A percentile compares a stretch with the other conserved stretches of the same genome.
Conservation (phyloP, 2,329 filamentous ascomycete genomes). For the Colletotrichum agaves region DNA sequence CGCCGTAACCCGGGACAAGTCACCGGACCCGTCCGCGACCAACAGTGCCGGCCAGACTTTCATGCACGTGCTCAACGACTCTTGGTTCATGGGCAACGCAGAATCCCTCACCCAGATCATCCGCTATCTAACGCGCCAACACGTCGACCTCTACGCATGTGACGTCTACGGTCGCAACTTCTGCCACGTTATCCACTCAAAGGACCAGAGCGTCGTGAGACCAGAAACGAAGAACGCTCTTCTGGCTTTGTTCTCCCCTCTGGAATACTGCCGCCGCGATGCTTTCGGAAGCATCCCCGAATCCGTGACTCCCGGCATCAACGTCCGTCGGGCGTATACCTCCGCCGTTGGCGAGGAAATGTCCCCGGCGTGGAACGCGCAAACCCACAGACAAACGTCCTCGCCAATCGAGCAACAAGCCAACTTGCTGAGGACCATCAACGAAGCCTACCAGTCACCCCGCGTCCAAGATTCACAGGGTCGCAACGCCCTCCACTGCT, state of each 20-base stretch:
- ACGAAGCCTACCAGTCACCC: slow-evolving; percentile 46
- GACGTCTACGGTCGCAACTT: slow-evolving; percentile 65
- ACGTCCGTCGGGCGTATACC: slow-evolving; percentile 38
- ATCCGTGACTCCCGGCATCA: slow-evolving; percentile 20
- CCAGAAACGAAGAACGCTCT: slow-evolving; percentile 46
- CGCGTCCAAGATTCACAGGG: slow-evolving; percentile 56
- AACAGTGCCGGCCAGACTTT: slow-evolving; percentile 62
- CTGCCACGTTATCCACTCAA: slow-evolving; percentile 56
- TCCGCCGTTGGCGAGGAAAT: slow-evolving; percentile 30
- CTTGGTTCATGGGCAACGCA: slow-evolving; percentile 47
- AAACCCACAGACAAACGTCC: neutral
- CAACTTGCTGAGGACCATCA: slow-evolving; percentile 51
- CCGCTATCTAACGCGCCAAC: slow-evolving; percentile 32
- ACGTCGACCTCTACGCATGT: slow-evolving; percentile 48
- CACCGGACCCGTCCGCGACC: slow-evolving; percentile 28
- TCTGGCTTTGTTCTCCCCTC: slow-evolving; percentile 47
- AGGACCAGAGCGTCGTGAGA: slow-evolving; percentile 41
- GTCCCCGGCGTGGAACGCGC: slow-evolving; percentile 2
- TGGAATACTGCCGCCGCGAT: slow-evolving; percentile 54
- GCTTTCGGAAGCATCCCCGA: slow-evolving; percentile 56
- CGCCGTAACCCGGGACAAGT: slow-evolving; percentile 38
- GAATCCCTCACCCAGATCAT: slow-evolving; percentile 45
- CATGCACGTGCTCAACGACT: slow-evolving; percentile 54
- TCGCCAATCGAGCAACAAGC: slow-evolving; percentile 42
- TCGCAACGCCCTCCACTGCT: slow-evolving; percentile 67